Base-by-base conservation (phyloP, 331 rosid genomes). In the Rhamnella rubrinervis region DNA sequence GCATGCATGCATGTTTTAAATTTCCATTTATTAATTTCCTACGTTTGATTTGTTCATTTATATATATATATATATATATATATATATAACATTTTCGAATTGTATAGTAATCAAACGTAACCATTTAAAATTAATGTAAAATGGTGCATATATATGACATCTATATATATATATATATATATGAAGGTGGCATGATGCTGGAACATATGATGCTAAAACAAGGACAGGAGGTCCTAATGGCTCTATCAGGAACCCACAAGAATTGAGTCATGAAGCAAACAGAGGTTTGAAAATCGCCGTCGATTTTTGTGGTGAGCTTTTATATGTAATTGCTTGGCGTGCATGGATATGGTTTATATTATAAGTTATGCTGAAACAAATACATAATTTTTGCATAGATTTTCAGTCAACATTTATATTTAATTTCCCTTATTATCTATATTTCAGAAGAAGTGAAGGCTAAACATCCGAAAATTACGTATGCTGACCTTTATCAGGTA, bases 401-500 rank as follows among this genome's bases (percentile, higher is more conserved):
- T 63, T 58, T 55, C 23, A 23, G 15, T 17, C 39, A 1, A 44
- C 19, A 49, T 12, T 41, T 19, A 11, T 18, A 19, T 57, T 3
- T 76, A 47, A 38, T 58, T 1, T 44, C 13, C 20, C 26, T 75
- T 20, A 16, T 14, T 37, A 15, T 11, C 38, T 44, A 8, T 40
- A 41, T 67, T 61, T 4, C 82, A 78, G 78, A 78, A 35, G 44
- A 73, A 72, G 78, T 78, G 35, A 78, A 78, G 71, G 71, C 74
- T 44, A 72, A 61, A 20, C 78, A 72, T 57, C 75, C 75, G 6
- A 62, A 28, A 23, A 67, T 73, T 28, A 44, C 82, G 37, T 68
- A 72, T 26, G 82, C 82, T 13, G 82, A 78, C 41, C 75, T 78
- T 28, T 80, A 80, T 47, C 85, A 83, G 85, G 87, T 83, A 55